Evolutionary conservation across 2,329 filamentous ascomycete genomes (phyloP), one percentile per base, ranked within the genome.

Genomic region (Fusarium hainanense): DNA sequence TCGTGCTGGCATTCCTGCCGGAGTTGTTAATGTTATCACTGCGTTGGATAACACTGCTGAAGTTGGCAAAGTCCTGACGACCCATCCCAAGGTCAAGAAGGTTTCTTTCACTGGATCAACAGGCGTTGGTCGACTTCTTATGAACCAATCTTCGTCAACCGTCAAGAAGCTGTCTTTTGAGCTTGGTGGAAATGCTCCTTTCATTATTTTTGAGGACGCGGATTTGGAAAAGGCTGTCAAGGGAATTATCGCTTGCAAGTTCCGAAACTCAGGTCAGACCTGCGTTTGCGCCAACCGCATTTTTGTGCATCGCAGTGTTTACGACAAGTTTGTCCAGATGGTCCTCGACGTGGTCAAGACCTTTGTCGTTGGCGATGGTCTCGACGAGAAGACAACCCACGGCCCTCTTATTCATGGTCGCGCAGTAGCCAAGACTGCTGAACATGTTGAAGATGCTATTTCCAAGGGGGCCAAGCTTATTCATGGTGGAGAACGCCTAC

Each of bases 1-100:
- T 75, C 90, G 94, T 32, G 94, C 94, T 16, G 94, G 94, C 27
- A 91, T 97, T 37, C 94, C 94, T 28, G 89, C 90, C 72, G 94
- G 94, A 43, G 94, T 97, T 2, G 88, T 97, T 66, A 97, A 98
- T 81, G 84, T 97, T 66, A 85, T 98, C 58, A 96, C 93, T 3
- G 87, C 92, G 0, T 80, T 92, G 7, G 82, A 90, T 54, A 95
- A 97, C 80, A 97, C 93, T 1, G 85, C 89, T 21, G 89, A 90
- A 72, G 88, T 97, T 8, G 94, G 94, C 58, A 84, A 90, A 77
- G 82, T 88, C 42, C 55, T 79, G 23, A 77, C 76, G 6, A 79
- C 74, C 6, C 76, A 78, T 34, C 75, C 76, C 1, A 54, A 68
- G 14, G 82, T 93, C 70, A 89, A 89, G 76, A 93, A 93, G 78